Evolutionary conservation across 1,284 basidiomycete species (phyloP).

Genomic region (Taiwanofungus camphoratus): DNA sequence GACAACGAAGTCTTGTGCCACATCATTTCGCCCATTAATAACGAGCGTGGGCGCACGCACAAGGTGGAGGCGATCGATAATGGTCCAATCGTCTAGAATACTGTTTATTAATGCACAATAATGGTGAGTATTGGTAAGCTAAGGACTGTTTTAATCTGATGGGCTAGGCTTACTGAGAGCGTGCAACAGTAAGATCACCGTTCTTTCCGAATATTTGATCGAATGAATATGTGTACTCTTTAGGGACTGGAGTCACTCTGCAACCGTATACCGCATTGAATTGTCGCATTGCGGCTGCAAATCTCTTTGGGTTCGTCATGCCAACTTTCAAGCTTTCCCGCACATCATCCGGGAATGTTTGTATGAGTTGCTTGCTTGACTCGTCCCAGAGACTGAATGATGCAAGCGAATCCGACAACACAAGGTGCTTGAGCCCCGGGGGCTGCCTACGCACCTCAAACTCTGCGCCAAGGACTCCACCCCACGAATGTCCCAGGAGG

Average conservation of each 20-base stretch:
- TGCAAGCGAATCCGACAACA: constrained; percentile 24
- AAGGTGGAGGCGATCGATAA: constrained; percentile 20
- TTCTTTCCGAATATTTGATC: no score
- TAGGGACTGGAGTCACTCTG: constrained; percentile 18
- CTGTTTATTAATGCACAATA: no score
- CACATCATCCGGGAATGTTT: constrained; percentile 21
- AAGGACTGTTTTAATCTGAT: no score
- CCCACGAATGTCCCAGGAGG: constrained; percentile 32
- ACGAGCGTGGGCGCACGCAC: constrained; percentile 24
- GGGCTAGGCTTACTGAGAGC: no score
- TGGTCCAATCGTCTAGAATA: constrained; percentile 21
- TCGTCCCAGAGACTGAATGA: constrained; percentile 23
- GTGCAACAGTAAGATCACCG: no score
- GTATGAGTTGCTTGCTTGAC: constrained; percentile 14
- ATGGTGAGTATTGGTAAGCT: no score
- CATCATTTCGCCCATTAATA: constrained; percentile 23
- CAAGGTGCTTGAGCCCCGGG: constrained; percentile 24
- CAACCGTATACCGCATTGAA: constrained; percentile 23
- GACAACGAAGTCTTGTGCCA: constrained; percentile 21
- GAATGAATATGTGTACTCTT: constrained; percentile 13
- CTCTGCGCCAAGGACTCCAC: constrained; percentile 26
- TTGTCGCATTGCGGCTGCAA: constrained; percentile 20
- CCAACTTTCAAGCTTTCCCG: constrained; percentile 21
- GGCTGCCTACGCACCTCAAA: constrained; percentile 21
- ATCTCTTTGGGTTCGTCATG: constrained; percentile 22